Conservation (phyloP, 1,284 basidiomycete genomes). For the Uromyces viciae-fabae region DNA sequence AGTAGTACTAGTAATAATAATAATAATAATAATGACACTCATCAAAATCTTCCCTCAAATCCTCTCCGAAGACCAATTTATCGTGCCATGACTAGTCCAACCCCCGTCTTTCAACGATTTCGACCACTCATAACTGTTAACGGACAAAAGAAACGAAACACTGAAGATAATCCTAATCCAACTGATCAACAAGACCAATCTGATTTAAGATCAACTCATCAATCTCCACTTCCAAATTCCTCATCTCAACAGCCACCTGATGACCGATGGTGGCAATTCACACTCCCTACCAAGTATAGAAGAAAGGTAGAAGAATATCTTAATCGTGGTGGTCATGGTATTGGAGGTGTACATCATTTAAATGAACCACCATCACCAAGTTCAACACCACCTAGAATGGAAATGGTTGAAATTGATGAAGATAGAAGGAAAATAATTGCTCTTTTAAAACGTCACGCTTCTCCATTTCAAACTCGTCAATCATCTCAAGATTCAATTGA, state of each 20-base stretch:
- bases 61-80: slow-evolving; percentile 7
- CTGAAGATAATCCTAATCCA: background rate
- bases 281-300: slow-evolving; percentile 49
- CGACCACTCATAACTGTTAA: slow-evolving; percentile 2
- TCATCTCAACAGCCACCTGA: slow-evolving; percentile 25
- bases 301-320: slow-evolving; percentile 50
- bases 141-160: background rate
- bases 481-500: background rate
- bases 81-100: slow-evolving; percentile 15
- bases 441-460: background rate
- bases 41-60: background rate
- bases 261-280: slow-evolving; percentile 51
- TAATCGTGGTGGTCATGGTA: slow-evolving; percentile 3
- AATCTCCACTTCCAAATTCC: background rate
- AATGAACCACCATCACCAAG: slow-evolving; percentile 22
- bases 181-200: background rate
- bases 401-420: slow-evolving; percentile 22
- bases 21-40: too few species aligned
- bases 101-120: slow-evolving; percentile 36
- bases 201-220: background rate
- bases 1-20: too few species aligned
- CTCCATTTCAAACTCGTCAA: background rate
- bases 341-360: slow-evolving; percentile 15
- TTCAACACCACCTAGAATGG: slow-evolving; percentile 24
- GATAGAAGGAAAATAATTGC: slow-evolving; percentile 15